Evolutionary conservation across 2,329 filamentous ascomycete genomes (phyloP), one percentile per base, ranked within the genome.

Genomic region (Penicillium sp.): DNA sequence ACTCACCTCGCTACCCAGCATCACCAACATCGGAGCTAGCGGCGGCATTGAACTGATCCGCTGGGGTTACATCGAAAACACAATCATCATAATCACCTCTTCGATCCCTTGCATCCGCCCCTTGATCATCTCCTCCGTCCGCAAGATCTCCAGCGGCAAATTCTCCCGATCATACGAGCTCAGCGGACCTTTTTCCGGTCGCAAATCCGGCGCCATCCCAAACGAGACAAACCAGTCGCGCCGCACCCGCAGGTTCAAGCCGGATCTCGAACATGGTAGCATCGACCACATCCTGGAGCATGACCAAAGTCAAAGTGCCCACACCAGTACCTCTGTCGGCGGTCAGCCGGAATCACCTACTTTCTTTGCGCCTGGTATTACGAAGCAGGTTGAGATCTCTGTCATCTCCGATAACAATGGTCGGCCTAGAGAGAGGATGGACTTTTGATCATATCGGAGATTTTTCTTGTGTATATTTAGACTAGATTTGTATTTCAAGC

Each of bases 71-170:
- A 57, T 66, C 11, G 67, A 70, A 46, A 67, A 67, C 32, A 27
- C 60, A 4, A 61, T 70, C 14, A 69, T 69, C 27, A 70, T 70
- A 36, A 68, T 67, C 56, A 70, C 67, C 5, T 69, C 67, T 1
- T 69, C 66, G 2, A 58, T 70, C 21, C 68, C 68, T 3, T 68
- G 66, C 40, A 68, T 70, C 36, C 64, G 68, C 1, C 67, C 67
- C 2, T 55, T 70, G 39, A 34, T 70, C 34, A 67, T 69, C 16
- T 68, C 65, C 1, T 70, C 67, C 11, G 66, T 69, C 21, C 62
- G 65, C 32, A 70, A 70, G 43, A 47, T 70, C 38, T 69, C 67
- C 47, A 69, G 62, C 34, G 59, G 51, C 29, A 55, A 52, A 7
- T 52, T 56, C 27, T 63, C 67, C 16, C 60, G 60, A 11, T 68